Base-by-base conservation (phyloP, 2,329 filamentous ascomycete genomes). In the Sporothrix inflata region DNA sequence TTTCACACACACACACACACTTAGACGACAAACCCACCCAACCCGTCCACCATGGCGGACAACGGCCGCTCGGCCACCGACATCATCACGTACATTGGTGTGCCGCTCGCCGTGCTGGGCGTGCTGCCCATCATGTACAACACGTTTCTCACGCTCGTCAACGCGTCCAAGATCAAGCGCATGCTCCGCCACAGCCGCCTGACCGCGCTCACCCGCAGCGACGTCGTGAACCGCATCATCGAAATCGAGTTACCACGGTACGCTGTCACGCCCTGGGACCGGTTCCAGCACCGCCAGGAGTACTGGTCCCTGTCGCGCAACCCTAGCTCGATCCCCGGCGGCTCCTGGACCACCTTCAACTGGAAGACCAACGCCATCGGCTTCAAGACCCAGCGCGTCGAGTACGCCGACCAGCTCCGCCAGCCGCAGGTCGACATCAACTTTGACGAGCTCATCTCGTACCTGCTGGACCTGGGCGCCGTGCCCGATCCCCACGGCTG, bases 111-210 rank as follows among this genome's bases (percentile, higher is more conserved):
- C 9, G 79, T 81, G 24, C 77, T 81, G 12, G 79, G 79, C 3
- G 85, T 91, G 27, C 82, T 91, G 6, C 89, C 89, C 0, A 91
- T 91, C 68, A 82, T 91, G 57, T 91, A 91, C 81, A 91, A 90
- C 77, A 90, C 87, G 24, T 81, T 88, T 70, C 84, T 85, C 34
- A 90, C 88, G 3, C 84, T 91, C 34, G 81, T 87, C 16, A 89
- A 88, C 1, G 82, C 90, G 1, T 88, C 88, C 51, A 86, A 86
- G 65, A 89, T 91, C 79, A 86, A 85, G 77, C 85, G 85, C 71
- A 86, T 87, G 79, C 84, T 91, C 4, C 81, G 85, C 19, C 84
- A 84, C 71, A 87, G 87, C 78, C 84, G 84, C n/a, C 80, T 90
- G 8, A 85, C 85, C 1, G 89, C 88, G 0, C 83, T 90, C 60